Conservation (phyloP, 768 basidiomycete species). For the Leucosporidium scottii region DNA sequence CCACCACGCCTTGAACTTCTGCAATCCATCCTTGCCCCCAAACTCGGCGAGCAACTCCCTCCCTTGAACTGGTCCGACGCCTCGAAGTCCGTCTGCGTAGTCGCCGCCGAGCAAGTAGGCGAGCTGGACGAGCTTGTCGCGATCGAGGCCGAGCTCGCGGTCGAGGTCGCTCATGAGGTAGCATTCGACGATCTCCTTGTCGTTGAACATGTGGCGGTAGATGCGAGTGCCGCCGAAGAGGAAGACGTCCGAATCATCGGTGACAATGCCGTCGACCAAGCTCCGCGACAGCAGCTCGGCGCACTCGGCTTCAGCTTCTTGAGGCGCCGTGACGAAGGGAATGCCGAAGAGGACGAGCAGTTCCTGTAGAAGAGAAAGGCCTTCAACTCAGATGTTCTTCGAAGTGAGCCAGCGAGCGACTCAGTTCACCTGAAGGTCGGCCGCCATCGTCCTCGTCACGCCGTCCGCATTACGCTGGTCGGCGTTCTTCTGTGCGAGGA, state of each 20-base stretch:
- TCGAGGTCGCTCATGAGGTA: constrained; percentile 76
- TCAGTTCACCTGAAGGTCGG: constrained; percentile 59
- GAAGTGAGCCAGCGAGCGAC: neutral
- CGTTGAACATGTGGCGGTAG: constrained; percentile 99
- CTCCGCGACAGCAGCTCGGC: constrained; percentile 77
- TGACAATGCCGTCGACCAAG: constrained; percentile 94
- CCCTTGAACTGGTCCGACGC: constrained; percentile 89
- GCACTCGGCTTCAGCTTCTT: constrained; percentile 99
- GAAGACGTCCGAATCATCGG: constrained; percentile 98
- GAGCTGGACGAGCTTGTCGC: constrained; percentile 75
- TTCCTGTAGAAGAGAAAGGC: constrained; percentile 48
- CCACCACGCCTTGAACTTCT: constrained; percentile 90
- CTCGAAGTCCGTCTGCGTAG: constrained; percentile 85
- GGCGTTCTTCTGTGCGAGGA: constrained; percentile 76
- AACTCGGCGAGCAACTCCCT: constrained; percentile 95
- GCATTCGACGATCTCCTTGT: constrained; percentile 96
- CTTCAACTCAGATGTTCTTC: neutral
- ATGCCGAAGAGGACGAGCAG: constrained; percentile 92
- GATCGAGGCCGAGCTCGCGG: constrained; percentile 77
- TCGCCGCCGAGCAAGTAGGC: constrained; percentile 95
- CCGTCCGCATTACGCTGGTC: constrained; percentile 93
- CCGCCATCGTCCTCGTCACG: constrained; percentile 87
- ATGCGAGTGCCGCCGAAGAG: constrained; percentile 92
- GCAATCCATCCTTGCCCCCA: constrained; percentile 69
- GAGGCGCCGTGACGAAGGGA: constrained; percentile 95